A percentile compares a stretch with the other conserved stretches of the same genome.
These are phyloP conservation scores for Globisporangium lucens DNA, from an alignment of 352 stramenopile species.

Conservation along the genomic window DNA sequence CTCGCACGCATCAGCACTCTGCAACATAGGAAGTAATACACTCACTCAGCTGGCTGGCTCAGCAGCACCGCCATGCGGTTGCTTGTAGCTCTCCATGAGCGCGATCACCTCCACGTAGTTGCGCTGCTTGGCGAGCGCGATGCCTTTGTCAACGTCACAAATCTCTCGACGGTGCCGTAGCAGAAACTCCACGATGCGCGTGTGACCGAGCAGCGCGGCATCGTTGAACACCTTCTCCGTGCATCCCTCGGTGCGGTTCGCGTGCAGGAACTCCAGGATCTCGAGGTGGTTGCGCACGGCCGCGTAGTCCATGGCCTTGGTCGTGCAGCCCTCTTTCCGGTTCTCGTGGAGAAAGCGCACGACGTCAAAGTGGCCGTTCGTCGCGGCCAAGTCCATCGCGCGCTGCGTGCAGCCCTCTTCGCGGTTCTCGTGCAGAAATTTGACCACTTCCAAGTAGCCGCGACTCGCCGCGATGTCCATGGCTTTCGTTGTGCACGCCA, in stretches of 20 bases:
- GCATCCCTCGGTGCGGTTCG: slow-evolving; percentile 50
- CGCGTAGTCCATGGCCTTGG: slow-evolving; percentile 54
- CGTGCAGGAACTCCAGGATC: slow-evolving; percentile 46
- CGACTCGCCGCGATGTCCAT: slow-evolving; percentile 30
- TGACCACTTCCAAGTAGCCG: slow-evolving; percentile 29
- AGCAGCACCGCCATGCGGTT: neutral
- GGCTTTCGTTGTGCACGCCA: slow-evolving; percentile 25
- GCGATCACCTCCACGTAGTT: slow-evolving; percentile 21
- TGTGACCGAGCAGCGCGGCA: slow-evolving; percentile 35
- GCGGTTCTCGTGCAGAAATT: slow-evolving; percentile 35
- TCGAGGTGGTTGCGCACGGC: slow-evolving; percentile 39
- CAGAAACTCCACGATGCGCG: slow-evolving; percentile 42
- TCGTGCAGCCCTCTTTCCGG: slow-evolving; percentile 39
- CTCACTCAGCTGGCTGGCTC: neutral
- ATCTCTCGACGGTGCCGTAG: slow-evolving; percentile 27
- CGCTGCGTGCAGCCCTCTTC: slow-evolving; percentile 28
- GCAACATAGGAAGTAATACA: neutral
- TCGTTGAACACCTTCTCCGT: slow-evolving; percentile 48
- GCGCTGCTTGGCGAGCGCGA: slow-evolving; percentile 43
- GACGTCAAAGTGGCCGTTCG: slow-evolving; percentile 26
- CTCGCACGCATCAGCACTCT: neutral
- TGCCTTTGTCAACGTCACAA: slow-evolving; percentile 38
- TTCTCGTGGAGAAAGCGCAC: slow-evolving; percentile 34
- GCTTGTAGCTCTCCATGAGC: slow-evolving; percentile 8
- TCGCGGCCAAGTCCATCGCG: slow-evolving; percentile 32